Evolutionary conservation across 2,329 filamentous ascomycete species (phyloP).

Genomic region (Coniochaeta sp.): DNA sequence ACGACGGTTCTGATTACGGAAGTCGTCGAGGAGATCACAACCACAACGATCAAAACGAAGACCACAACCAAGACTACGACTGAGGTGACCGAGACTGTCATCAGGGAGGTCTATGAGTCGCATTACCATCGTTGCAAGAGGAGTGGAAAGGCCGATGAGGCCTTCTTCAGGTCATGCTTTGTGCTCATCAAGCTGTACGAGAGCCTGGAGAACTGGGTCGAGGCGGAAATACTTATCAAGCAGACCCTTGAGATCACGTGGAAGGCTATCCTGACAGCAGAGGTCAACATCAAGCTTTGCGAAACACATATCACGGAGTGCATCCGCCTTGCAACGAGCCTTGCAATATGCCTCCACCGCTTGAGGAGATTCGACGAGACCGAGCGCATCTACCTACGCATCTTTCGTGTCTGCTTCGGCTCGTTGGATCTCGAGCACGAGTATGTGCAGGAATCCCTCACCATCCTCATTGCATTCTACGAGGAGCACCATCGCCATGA

Average conservation of each 20-base stretch:
- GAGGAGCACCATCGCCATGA: slow-evolving; percentile 28
- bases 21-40: slow-evolving; percentile 29
- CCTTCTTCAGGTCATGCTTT: slow-evolving; percentile 26
- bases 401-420: slow-evolving; percentile 25
- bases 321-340: slow-evolving; percentile 21
- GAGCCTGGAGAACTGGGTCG: slow-evolving; percentile 22
- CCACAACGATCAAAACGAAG: slow-evolving; percentile 23
- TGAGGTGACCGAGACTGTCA: slow-evolving; percentile 23
- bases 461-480: slow-evolving; percentile 23
- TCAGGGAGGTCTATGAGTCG: slow-evolving; percentile 26
- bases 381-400: slow-evolving; percentile 26
- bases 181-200: slow-evolving; percentile 24
- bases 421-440: slow-evolving; percentile 22
- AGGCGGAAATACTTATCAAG: slow-evolving; percentile 26
- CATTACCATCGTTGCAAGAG: slow-evolving; percentile 24
- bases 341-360: slow-evolving; percentile 26
- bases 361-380: slow-evolving; percentile 28
- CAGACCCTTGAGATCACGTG: slow-evolving; percentile 28
- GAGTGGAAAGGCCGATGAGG: slow-evolving; percentile 20
- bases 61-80: slow-evolving; percentile 25
- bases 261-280: slow-evolving; percentile 24
- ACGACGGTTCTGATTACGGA: slow-evolving; percentile 28
- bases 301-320: slow-evolving; percentile 23
- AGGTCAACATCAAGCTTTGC: slow-evolving; percentile 19
- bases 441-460: slow-evolving; percentile 18